Base-by-base conservation (phyloP, 2,329 filamentous ascomycete genomes). In the Colletotrichum brevisporum region DNA sequence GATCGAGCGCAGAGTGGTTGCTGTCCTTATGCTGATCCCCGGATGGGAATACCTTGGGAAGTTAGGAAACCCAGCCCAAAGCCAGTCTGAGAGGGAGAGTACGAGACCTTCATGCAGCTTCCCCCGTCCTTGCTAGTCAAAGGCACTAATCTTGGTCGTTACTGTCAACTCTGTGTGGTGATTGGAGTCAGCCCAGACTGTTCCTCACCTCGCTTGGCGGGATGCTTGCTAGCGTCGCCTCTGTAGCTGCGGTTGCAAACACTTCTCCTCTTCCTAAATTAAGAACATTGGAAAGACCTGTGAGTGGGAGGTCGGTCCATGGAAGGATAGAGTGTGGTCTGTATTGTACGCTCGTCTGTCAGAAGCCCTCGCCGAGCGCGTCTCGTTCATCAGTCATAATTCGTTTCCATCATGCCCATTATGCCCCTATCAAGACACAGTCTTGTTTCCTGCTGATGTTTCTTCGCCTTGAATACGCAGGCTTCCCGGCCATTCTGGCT, bases 141-240 rank as follows among this genome's bases (percentile, higher is more conserved):
- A 36, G 39, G 39, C 41, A 56, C 24, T n/a, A 36, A n/a, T 43
- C 9, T 6, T 36, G 18, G 45, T 18, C 12, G n/a, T 39, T 21
- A 16, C 24, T 24, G 26, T 16, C 2, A 2, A 21, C 6, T 12
- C 18, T 13, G 41, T 21, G 39, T 24, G 10, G 12, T 18, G 31
- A 6, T 26, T 26, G 26, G 21, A 24, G 36, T 45, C 47, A 18
- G 48, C 4, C 15, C 5, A 51, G 21, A 21, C 52, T 27, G 36
- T 18, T 16, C n/a, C 41, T 55, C 41, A 50, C 51, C 12, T 50
- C 27, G 51, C 51, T 63, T 63, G 36, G n/a, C 41, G 10, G 12
- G 16, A 41, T 62, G 58, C 50, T 51, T 41, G 24, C 27, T 21
- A 47, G 58, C 26, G 48, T 52, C 24, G 18, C 10, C 48, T 52